Evolutionary conservation across 1,284 basidiomycete genomes (phyloP), one percentile per base, ranked within the genome.

Genomic region (Mycosarcoma mackinlayi): DNA sequence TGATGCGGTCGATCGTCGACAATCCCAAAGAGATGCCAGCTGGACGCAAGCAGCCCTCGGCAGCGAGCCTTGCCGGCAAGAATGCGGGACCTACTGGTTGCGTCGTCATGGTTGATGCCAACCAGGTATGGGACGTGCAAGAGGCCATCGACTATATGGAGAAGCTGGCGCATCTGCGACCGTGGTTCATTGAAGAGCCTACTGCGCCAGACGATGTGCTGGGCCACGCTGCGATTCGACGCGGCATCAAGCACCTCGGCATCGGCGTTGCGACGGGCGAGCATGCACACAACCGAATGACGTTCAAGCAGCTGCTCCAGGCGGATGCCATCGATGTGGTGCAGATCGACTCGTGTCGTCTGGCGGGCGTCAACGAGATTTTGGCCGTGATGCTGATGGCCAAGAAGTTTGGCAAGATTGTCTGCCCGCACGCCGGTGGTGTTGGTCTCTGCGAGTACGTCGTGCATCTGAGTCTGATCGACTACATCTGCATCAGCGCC

Each of bases 251-350:
- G 82, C 91, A 90, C 11, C 84, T 91, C 79, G 90, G 90, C 2
- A 94, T 97, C 69, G 92, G 93, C 48, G 94, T 97, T 42, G 94
- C 94, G 2, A 97, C 94, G 0, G 94, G 94, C 48, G 94, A 97
- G 84, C 94, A 97, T 80, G 93, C 92, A 3, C 94, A 95, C 84
- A 96, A 95, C 84, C 74, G 77, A 61, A 94, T 96, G 88, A 88
- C 92, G n/a, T 97, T 97, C 88, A 97, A 97, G 85, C 94, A 97
- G 83, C 87, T 97, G 14, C 86, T 97, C 11, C 93, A 95, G 82
- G 91, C 93, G 1, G 89, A 93, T 48, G 93, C 93, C 14, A 93
- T 97, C 79, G 93, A 95, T 80, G 94, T 96, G n/a, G 90, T 89
- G 71, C 94, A 97, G 84, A 94, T 97, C 81, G 94, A 97, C 85